Evolutionary conservation across 495 filamentous ascomycete species (phyloP).

Genomic region (Sordaria brevicollis): DNA sequence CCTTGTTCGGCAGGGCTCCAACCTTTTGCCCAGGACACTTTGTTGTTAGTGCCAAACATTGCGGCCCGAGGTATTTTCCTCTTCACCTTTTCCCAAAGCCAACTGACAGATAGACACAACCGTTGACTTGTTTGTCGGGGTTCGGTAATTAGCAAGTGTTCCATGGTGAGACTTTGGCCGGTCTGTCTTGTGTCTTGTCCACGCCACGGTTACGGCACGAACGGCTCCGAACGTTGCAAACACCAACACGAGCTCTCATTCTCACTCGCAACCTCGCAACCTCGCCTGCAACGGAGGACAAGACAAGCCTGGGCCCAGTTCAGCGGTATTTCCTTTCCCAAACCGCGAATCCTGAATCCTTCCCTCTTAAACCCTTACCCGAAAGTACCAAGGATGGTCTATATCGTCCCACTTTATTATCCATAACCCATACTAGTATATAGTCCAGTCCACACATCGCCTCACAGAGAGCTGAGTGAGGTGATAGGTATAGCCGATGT

Average conservation of each 20-base stretch:
- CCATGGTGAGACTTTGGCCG: not conserved
- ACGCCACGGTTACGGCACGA: not conserved
- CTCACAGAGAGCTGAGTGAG: not conserved
- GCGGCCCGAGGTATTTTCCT: not conserved
- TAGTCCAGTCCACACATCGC: not conserved
- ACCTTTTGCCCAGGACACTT: not conserved
- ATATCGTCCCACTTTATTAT: not conserved
- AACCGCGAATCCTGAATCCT: not conserved
- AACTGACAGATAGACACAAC: not conserved
- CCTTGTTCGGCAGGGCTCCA: not conserved
- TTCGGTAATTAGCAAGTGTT: not conserved
- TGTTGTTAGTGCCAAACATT: not conserved
- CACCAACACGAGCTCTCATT: not conserved
- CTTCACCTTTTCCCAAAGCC: not conserved
- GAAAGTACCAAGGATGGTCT: not conserved
- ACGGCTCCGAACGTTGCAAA: not conserved
- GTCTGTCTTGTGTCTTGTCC: not conserved
- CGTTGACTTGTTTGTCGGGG: not conserved
- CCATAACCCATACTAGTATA: not conserved
- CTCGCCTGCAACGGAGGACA: not conserved
- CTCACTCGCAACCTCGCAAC: no score
- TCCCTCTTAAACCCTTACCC: not conserved
- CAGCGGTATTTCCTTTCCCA: not conserved
- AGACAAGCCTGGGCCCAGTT: no score
- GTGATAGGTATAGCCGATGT: not conserved